A percentile compares a stretch with the other conserved stretches of the same genome.
Conservation (phyloP, 768 basidiomycete genomes). For the Collybiopsis luxurians region DNA sequence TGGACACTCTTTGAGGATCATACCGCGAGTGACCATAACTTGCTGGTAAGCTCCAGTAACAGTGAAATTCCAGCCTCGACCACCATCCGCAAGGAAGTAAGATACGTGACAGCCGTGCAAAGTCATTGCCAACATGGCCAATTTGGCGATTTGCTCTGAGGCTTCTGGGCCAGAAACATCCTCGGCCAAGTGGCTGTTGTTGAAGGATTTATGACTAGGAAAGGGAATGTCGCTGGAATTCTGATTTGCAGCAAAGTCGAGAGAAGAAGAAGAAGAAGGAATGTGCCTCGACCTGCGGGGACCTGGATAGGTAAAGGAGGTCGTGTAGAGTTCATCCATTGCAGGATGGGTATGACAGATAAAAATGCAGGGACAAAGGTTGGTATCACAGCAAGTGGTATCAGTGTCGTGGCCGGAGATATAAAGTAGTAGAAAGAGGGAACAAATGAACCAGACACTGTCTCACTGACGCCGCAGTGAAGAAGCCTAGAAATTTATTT, state of each 20-base stretch:
- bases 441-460: neutral
- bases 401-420: conserved; percentile 36
- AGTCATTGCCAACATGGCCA: conserved; percentile 76
- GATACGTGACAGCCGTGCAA: conserved; percentile 83
- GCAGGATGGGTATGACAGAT: conserved; percentile 30
- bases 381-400: conserved; percentile 49
- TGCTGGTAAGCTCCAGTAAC: conserved; percentile 90
- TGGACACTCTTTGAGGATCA: conserved; percentile 87
- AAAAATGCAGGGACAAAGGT: conserved; percentile 35
- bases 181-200: conserved; percentile 23
- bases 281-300: conserved; percentile 72
- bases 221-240: conserved; percentile 38
- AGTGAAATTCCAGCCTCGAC: conserved; percentile 83
- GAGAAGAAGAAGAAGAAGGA: conserved; percentile 59
- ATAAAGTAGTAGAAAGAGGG: conserved; percentile 20
- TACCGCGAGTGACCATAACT: conserved; percentile 86
- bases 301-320: conserved; percentile 79
- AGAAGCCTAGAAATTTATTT: conserved; percentile 16
- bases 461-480: conserved; percentile 5
- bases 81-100: conserved; percentile 70
- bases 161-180: conserved; percentile 15
- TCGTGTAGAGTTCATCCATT: conserved; percentile 91
- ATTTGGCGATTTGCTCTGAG: conserved; percentile 27
- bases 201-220: conserved; percentile 28
- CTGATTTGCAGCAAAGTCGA: conserved; percentile 52